Conservation (phyloP, 306 rosid species). For the Cucumis melo region DNA sequence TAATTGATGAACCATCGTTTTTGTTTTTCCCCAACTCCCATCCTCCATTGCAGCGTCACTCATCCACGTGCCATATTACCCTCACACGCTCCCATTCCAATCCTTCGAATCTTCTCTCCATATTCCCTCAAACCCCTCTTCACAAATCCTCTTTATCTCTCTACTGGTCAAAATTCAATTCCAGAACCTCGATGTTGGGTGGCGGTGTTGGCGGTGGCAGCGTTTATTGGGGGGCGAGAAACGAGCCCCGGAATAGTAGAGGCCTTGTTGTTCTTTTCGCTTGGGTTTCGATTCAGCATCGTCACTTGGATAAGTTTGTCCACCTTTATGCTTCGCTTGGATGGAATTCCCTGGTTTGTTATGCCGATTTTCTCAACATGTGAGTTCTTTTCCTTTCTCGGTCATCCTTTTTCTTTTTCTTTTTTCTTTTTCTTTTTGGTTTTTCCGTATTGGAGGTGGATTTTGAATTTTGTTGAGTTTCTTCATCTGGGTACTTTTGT, state of each 20-base stretch:
- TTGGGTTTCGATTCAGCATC: constrained; percentile 73
- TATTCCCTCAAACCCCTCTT: background rate
- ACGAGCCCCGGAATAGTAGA: constrained; percentile 34
- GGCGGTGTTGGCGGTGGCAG: constrained; percentile 22
- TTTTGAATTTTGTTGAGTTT: background rate
- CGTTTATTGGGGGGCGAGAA: constrained; percentile 62
- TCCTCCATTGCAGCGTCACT: background rate
- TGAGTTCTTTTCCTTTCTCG: constrained; percentile 15
- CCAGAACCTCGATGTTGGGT: constrained; percentile 26
- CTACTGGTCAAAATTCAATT: background rate
- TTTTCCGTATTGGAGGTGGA: background rate
- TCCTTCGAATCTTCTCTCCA: background rate
- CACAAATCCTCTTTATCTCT: background rate
- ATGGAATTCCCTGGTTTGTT: constrained; percentile 80
- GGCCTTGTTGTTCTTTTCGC: constrained; percentile 75
- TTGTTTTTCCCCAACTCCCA: background rate
- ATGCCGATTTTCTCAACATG: constrained; percentile 73
- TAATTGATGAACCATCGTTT: background rate
- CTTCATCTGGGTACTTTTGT: background rate
- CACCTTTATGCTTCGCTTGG: constrained; percentile 64
- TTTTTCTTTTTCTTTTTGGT: background rate
- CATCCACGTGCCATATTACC: background rate
- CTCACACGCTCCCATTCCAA: background rate
- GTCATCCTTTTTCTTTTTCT: background rate
- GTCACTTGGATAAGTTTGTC: constrained; percentile 33